Evolutionary conservation across 805 yeast species (phyloP), one percentile per base, ranked within the genome.

Genomic region (Kuraishia molischiana): DNA sequence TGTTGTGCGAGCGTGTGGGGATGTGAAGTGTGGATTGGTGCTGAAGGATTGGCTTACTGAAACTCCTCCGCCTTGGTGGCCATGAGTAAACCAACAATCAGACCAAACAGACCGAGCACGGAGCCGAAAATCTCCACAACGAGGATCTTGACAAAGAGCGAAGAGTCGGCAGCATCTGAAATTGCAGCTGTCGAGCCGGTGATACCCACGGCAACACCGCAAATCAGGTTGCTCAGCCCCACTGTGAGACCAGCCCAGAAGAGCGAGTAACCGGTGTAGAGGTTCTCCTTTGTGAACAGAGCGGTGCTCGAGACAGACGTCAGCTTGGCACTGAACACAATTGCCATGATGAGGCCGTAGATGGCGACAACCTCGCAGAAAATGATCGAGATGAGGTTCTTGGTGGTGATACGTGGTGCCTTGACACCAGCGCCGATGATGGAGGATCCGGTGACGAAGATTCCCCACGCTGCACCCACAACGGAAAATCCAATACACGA

Each of bases 321-420:
- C 50, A 92, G 69, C 58, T 92, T 92, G 21, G 97, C 77, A 15
- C 95, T 84, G 53, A 92, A 92, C 31, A 92, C 97, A 71, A 92
- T 92, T 28, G 97, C 89, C 84, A 90, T 90, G 57, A 92, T 92
- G 47, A 92, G 75, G 3, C 98, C 98, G 58, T 92, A 92, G 58
- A 92, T 92, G 47, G 98, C 98, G 39, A 92, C 98, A 50, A 92
- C 98, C 66, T 92, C 98, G 72, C 98, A 92, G 70, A 92, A 92
- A 65, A 92, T 94, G 59, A 92, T 92, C 31, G 95, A 84, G 46
- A 92, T 94, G 58, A 92, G 74, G 60, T 92, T 92, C 69, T 92
- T 92, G 39, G 98, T 92, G 32, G 97, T 89, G 56, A 92, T 94
- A 58, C 97, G 72, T 37, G 98, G 98, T 11, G 95, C 92, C 60